phyloP scores from a whole-genome alignment of 768 basidiomycete genomes.

The Hemileccinum impolitum region DNA sequence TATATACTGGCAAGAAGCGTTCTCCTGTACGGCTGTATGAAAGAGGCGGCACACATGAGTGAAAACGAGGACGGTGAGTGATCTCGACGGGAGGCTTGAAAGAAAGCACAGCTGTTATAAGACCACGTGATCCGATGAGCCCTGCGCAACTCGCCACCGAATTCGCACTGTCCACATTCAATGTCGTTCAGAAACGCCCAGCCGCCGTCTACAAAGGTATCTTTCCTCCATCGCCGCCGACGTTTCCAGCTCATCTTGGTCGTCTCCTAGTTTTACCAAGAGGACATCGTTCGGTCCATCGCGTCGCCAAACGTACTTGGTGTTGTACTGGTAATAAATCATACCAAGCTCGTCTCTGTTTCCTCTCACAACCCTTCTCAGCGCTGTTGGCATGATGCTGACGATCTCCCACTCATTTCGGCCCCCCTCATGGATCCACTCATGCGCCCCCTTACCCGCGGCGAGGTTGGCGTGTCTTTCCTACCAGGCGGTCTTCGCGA shows the following conservation, averaged over 20 bases:
- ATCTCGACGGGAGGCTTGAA: slow-evolving; percentile 30
- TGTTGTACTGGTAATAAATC: slow-evolving; percentile 58
- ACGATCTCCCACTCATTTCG: slow-evolving; percentile 53
- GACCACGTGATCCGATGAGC: slow-evolving; percentile 21
- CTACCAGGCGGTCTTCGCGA: slow-evolving; percentile 52
- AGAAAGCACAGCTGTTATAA: too few relatives aligned
- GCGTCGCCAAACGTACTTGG: slow-evolving; percentile 44
- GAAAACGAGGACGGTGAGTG: slow-evolving; percentile 22
- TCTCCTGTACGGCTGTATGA: slow-evolving; percentile 23
- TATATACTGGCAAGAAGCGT: slow-evolving; percentile 36
- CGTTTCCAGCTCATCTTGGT: background rate
- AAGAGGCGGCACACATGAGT: slow-evolving; percentile 36
- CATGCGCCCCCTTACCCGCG: slow-evolving; percentile 68
- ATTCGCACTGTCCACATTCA: slow-evolving; percentile 1
- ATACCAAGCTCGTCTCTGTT: background rate
- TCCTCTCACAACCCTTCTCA: slow-evolving; percentile 30
- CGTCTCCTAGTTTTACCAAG: slow-evolving; percentile 53
- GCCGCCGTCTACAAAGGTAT: slow-evolving; percentile 34
- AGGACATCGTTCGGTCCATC: slow-evolving; percentile 59
- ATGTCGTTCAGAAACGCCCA: slow-evolving; percentile 28
- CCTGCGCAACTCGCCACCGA: background rate
- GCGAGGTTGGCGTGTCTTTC: slow-evolving; percentile 83
- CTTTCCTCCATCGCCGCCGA: background rate
- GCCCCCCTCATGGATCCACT: slow-evolving; percentile 57
- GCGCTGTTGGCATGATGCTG: slow-evolving; percentile 89